phyloP scores from a whole-genome alignment of 2,329 filamentous ascomycete genomes.

The Mycocentrospora acerina region DNA sequence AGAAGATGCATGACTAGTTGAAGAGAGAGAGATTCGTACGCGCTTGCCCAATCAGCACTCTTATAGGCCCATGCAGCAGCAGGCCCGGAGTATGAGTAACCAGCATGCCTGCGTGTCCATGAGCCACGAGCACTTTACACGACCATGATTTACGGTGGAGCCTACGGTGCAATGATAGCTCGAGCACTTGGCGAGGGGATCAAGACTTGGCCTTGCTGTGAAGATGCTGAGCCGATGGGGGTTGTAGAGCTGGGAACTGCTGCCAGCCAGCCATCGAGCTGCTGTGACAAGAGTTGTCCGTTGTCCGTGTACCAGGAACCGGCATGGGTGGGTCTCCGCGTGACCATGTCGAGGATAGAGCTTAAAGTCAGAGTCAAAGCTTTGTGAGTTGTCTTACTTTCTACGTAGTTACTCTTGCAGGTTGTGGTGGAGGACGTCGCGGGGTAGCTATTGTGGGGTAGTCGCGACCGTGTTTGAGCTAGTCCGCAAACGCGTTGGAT shows the following conservation, averaged over 20 bases:
- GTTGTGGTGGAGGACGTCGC: conserved; percentile 1
- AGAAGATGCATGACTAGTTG: not conserved
- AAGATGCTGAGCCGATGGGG: conserved; percentile 54
- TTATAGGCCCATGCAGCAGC: conserved; percentile 96
- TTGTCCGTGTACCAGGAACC: conserved; percentile 82
- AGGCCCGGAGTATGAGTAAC: conserved; percentile 86
- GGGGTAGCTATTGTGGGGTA: conserved; percentile 19
- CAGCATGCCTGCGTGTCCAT: conserved; percentile 71
- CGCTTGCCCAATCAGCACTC: conserved; percentile 75
- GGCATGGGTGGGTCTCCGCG: conserved; percentile 70
- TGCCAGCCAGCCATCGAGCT: conserved; percentile 76
- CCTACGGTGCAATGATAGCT: conserved; percentile 91
- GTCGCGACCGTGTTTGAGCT: too few species aligned
- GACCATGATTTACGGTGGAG: conserved; percentile 5
- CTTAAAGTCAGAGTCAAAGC: not conserved
- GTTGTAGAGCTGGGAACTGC: conserved; percentile 68
- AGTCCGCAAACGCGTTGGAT: too few species aligned
- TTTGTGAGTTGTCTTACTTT: not conserved
- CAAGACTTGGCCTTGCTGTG: conserved; percentile 38
- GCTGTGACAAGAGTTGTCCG: conserved; percentile 57
- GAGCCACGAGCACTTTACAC: conserved; percentile 17
- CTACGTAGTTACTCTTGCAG: not conserved
- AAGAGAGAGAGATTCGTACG: conserved; percentile 51
- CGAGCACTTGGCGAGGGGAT: conserved; percentile 75
- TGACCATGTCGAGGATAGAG: conserved; percentile 24